These are phyloP conservation scores for Metarhizium sp. DNA, from an alignment of 2,329 filamentous ascomycete species.

Conservation along the genomic window DNA sequence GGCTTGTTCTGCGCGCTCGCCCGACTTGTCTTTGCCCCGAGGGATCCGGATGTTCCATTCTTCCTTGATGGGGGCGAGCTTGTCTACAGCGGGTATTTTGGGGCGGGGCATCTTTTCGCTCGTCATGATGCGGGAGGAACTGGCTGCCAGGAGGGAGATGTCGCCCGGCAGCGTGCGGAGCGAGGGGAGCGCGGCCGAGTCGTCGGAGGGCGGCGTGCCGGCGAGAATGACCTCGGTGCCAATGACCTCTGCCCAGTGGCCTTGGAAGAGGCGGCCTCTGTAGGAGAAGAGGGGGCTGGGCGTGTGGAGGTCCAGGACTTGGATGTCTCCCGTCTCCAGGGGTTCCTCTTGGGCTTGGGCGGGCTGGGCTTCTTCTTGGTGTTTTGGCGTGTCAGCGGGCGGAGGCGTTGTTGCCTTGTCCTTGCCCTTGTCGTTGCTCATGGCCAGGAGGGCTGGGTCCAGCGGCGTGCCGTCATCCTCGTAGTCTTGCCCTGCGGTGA, in stretches of 20 bases:
- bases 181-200: slow-evolving; percentile 22
- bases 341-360: background rate
- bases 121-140: slow-evolving; percentile 49
- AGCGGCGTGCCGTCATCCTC: slow-evolving; percentile 3
- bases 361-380: slow-evolving; percentile 4
- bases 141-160: slow-evolving; percentile 59
- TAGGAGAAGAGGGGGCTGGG: slow-evolving; percentile 71
- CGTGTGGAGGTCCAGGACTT: slow-evolving; percentile 77
- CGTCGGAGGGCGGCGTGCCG: slow-evolving; percentile 23
- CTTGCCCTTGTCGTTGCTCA: slow-evolving; percentile 7
- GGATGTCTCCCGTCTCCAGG: slow-evolving; percentile 39
- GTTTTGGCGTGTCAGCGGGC: background rate
- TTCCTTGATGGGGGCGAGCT: slow-evolving; percentile 28
- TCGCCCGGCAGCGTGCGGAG: slow-evolving; percentile 38
- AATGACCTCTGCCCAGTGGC: slow-evolving; percentile 72
- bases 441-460: slow-evolving; percentile 5
- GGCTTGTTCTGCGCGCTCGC: slow-evolving; percentile 37
- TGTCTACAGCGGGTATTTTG: slow-evolving; percentile 25
- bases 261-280: slow-evolving; percentile 67
- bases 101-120: slow-evolving; percentile 48
- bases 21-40: slow-evolving; percentile 33
- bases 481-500: slow-evolving; percentile 1
- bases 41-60: slow-evolving; percentile 37
- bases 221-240: slow-evolving; percentile 76
- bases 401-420: slow-evolving; percentile 7